Conservation (phyloP, 2,329 filamentous ascomycete genomes). For the Arthrobotrys conoides region DNA sequence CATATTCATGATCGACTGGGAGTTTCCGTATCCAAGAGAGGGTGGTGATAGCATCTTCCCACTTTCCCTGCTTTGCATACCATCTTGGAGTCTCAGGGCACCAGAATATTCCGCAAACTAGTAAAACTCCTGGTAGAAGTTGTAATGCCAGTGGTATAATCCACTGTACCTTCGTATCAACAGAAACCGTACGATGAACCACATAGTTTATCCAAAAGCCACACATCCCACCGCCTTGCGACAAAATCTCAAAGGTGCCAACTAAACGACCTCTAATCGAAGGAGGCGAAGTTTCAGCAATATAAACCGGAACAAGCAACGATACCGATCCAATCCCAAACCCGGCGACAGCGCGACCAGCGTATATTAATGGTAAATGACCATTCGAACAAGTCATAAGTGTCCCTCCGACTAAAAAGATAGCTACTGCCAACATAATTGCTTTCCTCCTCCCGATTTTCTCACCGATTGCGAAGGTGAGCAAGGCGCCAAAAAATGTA, state of each 20-base stretch:
- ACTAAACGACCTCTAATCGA: slow-evolving; percentile 77
- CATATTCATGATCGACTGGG: slow-evolving; percentile 66
- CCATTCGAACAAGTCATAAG: slow-evolving; percentile 64
- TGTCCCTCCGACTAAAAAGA: slow-evolving; percentile 69
- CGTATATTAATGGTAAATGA: slow-evolving; percentile 71
- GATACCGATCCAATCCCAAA: slow-evolving; percentile 76
- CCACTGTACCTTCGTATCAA: slow-evolving; percentile 73
- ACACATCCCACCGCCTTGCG: slow-evolving; percentile 75
- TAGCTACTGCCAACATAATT: slow-evolving; percentile 68
- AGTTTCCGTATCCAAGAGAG: slow-evolving; percentile 67
- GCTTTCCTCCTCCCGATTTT: slow-evolving; percentile 70
- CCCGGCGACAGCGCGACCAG: slow-evolving; percentile 75
- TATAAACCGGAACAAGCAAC: slow-evolving; percentile 76
- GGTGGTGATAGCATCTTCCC: slow-evolving; percentile 63
- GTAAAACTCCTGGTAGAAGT: slow-evolving; percentile 66
- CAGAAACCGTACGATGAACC: slow-evolving; percentile 68
- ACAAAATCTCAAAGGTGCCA: slow-evolving; percentile 77
- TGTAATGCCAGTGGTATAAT: slow-evolving; percentile 73
- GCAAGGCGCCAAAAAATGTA: slow-evolving; percentile 68
- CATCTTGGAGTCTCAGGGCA: slow-evolving; percentile 65
- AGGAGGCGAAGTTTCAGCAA: slow-evolving; percentile 74
- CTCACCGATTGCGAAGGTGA: slow-evolving; percentile 70
- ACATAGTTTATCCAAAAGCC: slow-evolving; percentile 76
- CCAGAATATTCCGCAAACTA: slow-evolving; percentile 64
- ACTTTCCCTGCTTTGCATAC: slow-evolving; percentile 62